These are phyloP conservation scores for Trichosanthes cucumerina DNA, from an alignment of 306 rosid genomes.

Conservation along the genomic window DNA sequence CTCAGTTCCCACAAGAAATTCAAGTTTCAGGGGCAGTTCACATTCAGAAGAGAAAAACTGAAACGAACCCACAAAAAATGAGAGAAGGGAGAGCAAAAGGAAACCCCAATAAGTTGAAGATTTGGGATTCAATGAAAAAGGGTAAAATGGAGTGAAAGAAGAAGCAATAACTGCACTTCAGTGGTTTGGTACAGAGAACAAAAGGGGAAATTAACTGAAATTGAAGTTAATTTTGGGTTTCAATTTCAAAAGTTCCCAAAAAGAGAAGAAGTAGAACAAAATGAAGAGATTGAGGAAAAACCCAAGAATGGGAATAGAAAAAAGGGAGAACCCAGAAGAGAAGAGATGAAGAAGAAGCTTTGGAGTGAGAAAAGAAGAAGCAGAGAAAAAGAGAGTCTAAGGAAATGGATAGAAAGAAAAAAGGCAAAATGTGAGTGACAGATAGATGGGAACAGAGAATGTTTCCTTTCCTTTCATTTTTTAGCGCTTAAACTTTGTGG, in stretches of 20 bases:
- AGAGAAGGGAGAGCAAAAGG: neutral
- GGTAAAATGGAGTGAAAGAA: neutral
- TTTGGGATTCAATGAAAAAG: neutral
- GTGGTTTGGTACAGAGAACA: neutral
- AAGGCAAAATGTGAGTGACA: constrained; percentile 9
- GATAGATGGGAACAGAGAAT: neutral
- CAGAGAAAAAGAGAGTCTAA: neutral
- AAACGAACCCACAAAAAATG: constrained; percentile 7
- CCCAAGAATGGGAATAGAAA: neutral
- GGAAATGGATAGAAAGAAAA: neutral
- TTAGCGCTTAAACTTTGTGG: neutral
- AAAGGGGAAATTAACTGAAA: neutral
- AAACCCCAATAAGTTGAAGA: neutral
- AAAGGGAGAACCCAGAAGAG: neutral
- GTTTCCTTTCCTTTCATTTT: neutral
- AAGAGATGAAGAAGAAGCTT: neutral
- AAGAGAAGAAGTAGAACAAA: neutral
- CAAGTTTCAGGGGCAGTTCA: constrained; percentile 23
- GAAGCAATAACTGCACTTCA: neutral
- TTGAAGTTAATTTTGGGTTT: neutral
- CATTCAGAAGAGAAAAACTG: constrained; percentile 17
- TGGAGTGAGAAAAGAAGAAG: neutral
- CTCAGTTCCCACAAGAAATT: constrained; percentile 12
- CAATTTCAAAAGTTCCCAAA: neutral
- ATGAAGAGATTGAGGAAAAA: neutral